Evolutionary conservation across 1,284 basidiomycete species (phyloP).

Genomic region (Wolfiporia cocos): DNA sequence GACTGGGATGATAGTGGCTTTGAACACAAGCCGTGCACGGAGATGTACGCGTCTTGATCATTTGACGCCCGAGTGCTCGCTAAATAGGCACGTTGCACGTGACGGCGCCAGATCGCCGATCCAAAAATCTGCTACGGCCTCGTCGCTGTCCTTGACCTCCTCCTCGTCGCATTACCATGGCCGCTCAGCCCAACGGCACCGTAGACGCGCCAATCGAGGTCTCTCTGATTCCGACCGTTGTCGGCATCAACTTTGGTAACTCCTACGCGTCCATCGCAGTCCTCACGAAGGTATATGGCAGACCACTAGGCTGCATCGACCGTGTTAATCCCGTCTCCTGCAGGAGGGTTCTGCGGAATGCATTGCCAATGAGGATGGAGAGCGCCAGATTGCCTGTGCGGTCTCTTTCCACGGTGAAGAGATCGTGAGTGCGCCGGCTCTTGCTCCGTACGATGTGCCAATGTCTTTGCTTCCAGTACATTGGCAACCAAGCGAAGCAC

Average conservation of each 20-base stretch:
- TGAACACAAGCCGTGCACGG: neutral
- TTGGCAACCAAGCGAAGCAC: slow-evolving; percentile 92
- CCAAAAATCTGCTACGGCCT: slow-evolving; percentile 4
- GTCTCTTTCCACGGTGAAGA: slow-evolving; percentile 91
- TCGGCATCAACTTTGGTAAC: slow-evolving; percentile 98
- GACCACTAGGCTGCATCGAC: neutral
- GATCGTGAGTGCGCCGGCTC: slow-evolving; percentile 47
- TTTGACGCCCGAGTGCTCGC: neutral
- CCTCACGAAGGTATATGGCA: slow-evolving; percentile 76
- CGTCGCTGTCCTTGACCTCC: neutral
- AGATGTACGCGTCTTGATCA: neutral
- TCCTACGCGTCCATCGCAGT: slow-evolving; percentile 94
- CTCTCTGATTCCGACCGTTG: slow-evolving; percentile 43
- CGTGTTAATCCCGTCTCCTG: neutral
- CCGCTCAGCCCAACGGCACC: slow-evolving; percentile 32
- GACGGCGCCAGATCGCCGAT: neutral
- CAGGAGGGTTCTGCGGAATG: slow-evolving; percentile 88
- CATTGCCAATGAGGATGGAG: slow-evolving; percentile 98
- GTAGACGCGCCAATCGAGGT: slow-evolving; percentile 30
- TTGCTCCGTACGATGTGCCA: no score
- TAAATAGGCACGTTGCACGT: slow-evolving; percentile 2
- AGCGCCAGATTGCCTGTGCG: slow-evolving; percentile 95
- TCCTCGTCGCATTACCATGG: slow-evolving; percentile 13
- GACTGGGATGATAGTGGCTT: neutral
- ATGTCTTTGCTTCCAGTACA: slow-evolving; percentile 64